Evolutionary conservation across 2,329 filamentous ascomycete genomes (phyloP).

Genomic region (Sclerotinia subarctica): DNA sequence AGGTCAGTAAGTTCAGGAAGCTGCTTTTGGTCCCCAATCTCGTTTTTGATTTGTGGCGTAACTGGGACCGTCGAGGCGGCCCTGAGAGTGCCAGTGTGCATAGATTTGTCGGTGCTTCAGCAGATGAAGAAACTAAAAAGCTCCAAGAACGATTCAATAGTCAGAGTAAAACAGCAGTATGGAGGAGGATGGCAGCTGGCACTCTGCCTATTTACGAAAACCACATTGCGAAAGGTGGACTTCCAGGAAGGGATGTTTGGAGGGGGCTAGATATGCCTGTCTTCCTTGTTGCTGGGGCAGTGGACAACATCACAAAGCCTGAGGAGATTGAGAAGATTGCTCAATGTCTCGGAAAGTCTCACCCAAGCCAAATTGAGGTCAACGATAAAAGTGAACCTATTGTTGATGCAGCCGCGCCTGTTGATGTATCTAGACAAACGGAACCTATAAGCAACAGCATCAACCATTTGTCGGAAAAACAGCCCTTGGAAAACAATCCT

Average conservation of each 20-base stretch:
- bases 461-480: constrained; percentile 41
- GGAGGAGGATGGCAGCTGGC: constrained; percentile 76
- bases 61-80: constrained; percentile 77
- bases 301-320: constrained; percentile 73
- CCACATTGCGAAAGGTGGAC: constrained; percentile 55
- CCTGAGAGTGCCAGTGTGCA: constrained; percentile 72
- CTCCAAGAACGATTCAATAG: constrained; percentile 74
- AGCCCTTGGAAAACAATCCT: constrained; percentile 39
- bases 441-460: constrained; percentile 38
- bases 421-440: constrained; percentile 38
- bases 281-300: constrained; percentile 73
- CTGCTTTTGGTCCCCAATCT: constrained; percentile 66
- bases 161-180: constrained; percentile 69
- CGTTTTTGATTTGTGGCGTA: constrained; percentile 73
- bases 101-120: constrained; percentile 68
- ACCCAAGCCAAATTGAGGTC: constrained; percentile 30
- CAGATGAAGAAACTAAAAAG: constrained; percentile 62
- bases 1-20: constrained; percentile 50
- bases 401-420: constrained; percentile 49
- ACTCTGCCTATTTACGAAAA: constrained; percentile 58
- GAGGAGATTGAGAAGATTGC: constrained; percentile 67
- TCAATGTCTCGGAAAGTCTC: constrained; percentile 39
- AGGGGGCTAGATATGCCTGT: constrained; percentile 67
- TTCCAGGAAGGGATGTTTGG: constrained; percentile 72
- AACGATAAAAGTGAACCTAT: constrained; percentile 40